Conservation (phyloP, 345 rosid genomes). For the Cardamine occulta region DNA sequence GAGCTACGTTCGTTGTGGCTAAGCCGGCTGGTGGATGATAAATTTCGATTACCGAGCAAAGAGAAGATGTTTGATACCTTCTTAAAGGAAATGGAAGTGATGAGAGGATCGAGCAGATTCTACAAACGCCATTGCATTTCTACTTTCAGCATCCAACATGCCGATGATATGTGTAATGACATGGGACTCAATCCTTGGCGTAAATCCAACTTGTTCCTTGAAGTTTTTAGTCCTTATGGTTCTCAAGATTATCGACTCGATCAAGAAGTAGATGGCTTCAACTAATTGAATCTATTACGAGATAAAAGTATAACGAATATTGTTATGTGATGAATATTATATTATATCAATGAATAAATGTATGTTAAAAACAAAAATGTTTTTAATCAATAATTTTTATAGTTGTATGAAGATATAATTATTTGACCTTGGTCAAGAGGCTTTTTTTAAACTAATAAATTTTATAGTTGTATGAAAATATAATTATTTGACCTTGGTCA, state of each 20-base stretch:
- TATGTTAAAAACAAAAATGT: not conserved
- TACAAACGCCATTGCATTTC: conserved; percentile 86
- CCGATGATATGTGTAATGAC: conserved; percentile 78
- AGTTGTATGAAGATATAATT: not conserved
- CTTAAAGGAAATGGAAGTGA: conserved; percentile 59
- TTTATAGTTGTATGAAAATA: not conserved
- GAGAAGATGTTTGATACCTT: conserved; percentile 69
- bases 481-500: not conserved
- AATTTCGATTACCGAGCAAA: conserved; percentile 69
- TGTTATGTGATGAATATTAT: not conserved
- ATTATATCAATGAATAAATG: not conserved
- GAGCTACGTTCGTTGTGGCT: conserved; percentile 85
- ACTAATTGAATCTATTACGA: not conserved
- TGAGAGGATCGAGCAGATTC: conserved; percentile 69
- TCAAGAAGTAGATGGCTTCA: conserved; percentile 3
- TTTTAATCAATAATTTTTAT: not conserved
- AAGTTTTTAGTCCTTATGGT: conserved; percentile 80
- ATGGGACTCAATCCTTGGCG: conserved; percentile 80
- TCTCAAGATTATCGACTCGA: conserved; percentile 57
- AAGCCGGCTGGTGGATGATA: conserved; percentile 53
- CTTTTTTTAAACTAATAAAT: not conserved
- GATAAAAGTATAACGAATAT: not conserved
- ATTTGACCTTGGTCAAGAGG: not conserved
- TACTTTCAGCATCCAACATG: conserved; percentile 85
- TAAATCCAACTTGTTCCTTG: conserved; percentile 64